These are phyloP conservation scores for Beta macrorhiza DNA, from an alignment of 179 eudicot species.

Conservation along the genomic window DNA sequence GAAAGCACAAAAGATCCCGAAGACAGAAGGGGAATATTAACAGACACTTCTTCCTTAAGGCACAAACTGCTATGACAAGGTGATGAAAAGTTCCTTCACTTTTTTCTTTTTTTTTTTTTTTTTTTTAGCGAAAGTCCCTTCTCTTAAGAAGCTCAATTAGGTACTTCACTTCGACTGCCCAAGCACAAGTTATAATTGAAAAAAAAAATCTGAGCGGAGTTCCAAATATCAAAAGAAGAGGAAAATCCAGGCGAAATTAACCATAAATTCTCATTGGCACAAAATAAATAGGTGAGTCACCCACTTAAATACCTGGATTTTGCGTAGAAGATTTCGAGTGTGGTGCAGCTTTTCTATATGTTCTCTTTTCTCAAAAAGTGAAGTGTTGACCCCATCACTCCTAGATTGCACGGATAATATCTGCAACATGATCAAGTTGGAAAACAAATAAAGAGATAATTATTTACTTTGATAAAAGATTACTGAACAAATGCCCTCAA, in stretches of 20 bases:
- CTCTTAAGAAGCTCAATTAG: too few species aligned
- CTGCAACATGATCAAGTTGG: conserved; percentile 40
- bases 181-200: too few species aligned
- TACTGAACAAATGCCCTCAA: conserved; percentile 2
- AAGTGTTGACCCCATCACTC: conserved; percentile 95
- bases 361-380: conserved; percentile 91
- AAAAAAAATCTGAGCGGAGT: too few species aligned
- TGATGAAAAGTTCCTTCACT: too few species aligned
- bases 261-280: not conserved
- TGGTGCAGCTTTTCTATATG: conserved; percentile 96
- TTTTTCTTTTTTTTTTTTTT: too few species aligned
- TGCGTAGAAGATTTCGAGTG: conserved; percentile 91
- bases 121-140: too few species aligned
- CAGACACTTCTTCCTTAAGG: too few species aligned
- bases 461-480: conserved; percentile 17
- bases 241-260: not conserved
- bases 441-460: conserved; percentile 20
- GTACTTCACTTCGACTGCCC: too few species aligned
- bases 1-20: too few species aligned
- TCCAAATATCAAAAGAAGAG: not conserved
- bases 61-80: too few species aligned
- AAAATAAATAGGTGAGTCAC: not conserved
- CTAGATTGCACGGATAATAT: conserved; percentile 92
- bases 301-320: conserved; percentile 79
- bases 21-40: too few species aligned